phyloP scores from a whole-genome alignment of 495 filamentous ascomycete genomes.

The Lasiosphaeris hirsuta region DNA sequence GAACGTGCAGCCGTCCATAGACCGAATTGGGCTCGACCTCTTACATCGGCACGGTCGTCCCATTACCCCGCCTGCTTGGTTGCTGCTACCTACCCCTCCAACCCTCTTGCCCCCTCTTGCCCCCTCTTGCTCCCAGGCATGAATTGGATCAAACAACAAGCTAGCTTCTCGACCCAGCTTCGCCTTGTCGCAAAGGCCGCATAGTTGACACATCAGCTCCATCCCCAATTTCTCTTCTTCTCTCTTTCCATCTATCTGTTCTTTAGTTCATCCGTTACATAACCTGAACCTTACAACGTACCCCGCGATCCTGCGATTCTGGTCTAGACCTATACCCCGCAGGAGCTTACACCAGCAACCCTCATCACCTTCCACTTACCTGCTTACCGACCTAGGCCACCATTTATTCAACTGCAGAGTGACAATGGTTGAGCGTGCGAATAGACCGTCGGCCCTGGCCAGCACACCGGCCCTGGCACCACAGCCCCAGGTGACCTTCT shows the following conservation, averaged over 20 bases:
- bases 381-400: no score
- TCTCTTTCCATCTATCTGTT: background rate
- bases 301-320: no score
- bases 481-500: conserved; percentile 65
- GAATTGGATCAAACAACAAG: conserved; percentile 14
- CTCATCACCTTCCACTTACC: no score
- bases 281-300: no score
- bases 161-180: conserved; percentile 3
- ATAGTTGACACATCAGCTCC: background rate
- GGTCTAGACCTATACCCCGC: no score
- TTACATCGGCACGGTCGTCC: background rate
- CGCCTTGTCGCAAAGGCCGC: background rate
- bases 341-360: no score
- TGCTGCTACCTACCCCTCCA: background rate
- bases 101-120: background rate
- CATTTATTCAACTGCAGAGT: background rate
- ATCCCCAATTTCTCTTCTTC: background rate
- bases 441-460: conserved; percentile 76
- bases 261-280: background rate
- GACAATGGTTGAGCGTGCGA: conserved; percentile 74
- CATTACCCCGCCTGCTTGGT: conserved; percentile 11
- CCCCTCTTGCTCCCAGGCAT: conserved; percentile 4
- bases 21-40: background rate
- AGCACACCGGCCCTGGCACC: conserved; percentile 62
- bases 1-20: background rate